phyloP scores from a whole-genome alignment of 371 early-diverging fungal species.

The Circinella umbellata region DNA sequence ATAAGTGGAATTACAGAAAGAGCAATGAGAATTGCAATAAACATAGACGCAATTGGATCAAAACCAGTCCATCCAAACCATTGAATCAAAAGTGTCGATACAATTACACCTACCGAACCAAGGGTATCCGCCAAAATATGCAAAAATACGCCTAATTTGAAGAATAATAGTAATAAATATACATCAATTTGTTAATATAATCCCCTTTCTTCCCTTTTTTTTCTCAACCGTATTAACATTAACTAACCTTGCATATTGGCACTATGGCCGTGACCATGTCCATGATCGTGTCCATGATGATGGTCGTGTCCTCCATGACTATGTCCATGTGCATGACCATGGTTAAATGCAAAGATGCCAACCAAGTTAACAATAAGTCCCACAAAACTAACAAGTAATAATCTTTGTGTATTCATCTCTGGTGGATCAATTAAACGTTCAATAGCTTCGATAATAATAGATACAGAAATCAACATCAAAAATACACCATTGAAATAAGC shows the following conservation, averaged over 20 bases:
- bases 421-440: slow-evolving; percentile 87
- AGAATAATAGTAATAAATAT: not conserved
- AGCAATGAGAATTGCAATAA: slow-evolving; percentile 89
- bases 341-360: slow-evolving; percentile 92
- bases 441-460: slow-evolving; percentile 89
- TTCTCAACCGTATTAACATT: not conserved
- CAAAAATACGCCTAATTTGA: slow-evolving; percentile 80
- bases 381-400: slow-evolving; percentile 86
- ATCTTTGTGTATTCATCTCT: slow-evolving; percentile 83
- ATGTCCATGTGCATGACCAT: slow-evolving; percentile 78
- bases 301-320: slow-evolving; percentile 54
- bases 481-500: slow-evolving; percentile 93
- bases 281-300: slow-evolving; percentile 59
- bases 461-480: slow-evolving; percentile 84
- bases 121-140: slow-evolving; percentile 96
- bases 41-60: slow-evolving; percentile 94
- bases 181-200: not conserved
- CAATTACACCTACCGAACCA: slow-evolving; percentile 94
- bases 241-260: slow-evolving; percentile 74
- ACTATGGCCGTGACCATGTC: slow-evolving; percentile 51
- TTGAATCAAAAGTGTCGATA: slow-evolving; percentile 87
- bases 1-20: slow-evolving; percentile 87
- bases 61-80: slow-evolving; percentile 93
- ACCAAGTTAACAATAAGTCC: slow-evolving; percentile 93
- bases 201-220: not conserved